Base-by-base conservation (phyloP, 1,284 basidiomycete species). In the Schizopora paradoxa region DNA sequence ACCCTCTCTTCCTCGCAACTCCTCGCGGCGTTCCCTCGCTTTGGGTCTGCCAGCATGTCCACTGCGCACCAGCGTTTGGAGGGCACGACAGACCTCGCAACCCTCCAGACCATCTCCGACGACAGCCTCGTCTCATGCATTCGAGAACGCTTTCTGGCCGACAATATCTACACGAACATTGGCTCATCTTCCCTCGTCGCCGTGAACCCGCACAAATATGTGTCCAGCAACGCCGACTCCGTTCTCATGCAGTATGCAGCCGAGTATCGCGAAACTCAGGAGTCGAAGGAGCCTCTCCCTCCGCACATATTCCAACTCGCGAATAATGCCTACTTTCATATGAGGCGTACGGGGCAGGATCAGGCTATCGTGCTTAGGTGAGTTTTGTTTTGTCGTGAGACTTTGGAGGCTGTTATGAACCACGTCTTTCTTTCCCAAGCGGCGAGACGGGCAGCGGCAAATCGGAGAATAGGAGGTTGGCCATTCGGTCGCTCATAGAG, bases 381-480 rank as follows among this genome's bases (percentile, higher is more conserved):
- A 55, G 82, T 70, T 35, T 46, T 49, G 40, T 23, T 28, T 42
- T 32, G 34, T 45, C 44, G 34, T 45, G 36, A 42, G 38, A 41
- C 38, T 29, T 26, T 45, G 45, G n/a, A n/a, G n/a, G 37, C 45
- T 22, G 33, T 27, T 40, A 31, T 35, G 21, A 26, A 41, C 21
- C 44, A 11, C 34, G 26, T 2, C 18, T 28, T 22, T 25, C 31
- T 37, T 53, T 42, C 29, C 6, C 21, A 61, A 96, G 91, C 51
- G 93, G 93, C 31, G 91, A 96, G 62, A 91, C 91, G 0, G 86
- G 86, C 11, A 91, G 91, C 43, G 95, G 95, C 45, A 98, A 98
- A 68, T 91, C 88, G 0, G 93, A 98, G 66, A 86, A 85, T 56
- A 77, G 89, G 32, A 75, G 92, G 27, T 72, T 98, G n/a, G 82